These are phyloP conservation scores for Pistacia integerrima DNA, from an alignment of 345 rosid species.

Conservation along the genomic window DNA sequence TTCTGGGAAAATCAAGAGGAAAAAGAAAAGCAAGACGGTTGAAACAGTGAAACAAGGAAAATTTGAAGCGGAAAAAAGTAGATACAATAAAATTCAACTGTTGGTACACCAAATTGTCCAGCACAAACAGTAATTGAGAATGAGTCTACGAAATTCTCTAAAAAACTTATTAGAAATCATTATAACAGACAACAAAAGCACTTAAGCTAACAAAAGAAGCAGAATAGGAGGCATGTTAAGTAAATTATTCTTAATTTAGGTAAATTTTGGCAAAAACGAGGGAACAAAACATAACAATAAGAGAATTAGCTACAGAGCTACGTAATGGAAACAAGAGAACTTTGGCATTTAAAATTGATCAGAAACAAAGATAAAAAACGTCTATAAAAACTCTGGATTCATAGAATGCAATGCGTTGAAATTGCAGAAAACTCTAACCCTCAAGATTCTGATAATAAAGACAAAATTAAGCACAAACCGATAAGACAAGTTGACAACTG, in stretches of 20 bases:
- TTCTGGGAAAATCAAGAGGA: constrained; percentile 4
- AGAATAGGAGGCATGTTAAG: constrained; percentile 11
- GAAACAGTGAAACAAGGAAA: too few relatives aligned
- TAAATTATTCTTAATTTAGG: constrained; percentile 7
- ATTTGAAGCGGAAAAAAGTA: too few relatives aligned
- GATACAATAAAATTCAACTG: neutral
- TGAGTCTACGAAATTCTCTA: neutral
- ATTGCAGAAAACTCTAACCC: neutral
- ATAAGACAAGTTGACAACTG: neutral
- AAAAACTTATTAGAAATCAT: neutral
- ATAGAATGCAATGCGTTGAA: neutral
- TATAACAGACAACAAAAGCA: too few relatives aligned
- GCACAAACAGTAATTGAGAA: neutral
- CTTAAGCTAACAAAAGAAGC: neutral
- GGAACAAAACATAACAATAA: neutral
- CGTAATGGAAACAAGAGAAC: neutral
- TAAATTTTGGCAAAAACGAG: neutral
- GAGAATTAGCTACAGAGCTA: neutral
- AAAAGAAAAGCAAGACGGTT: neutral
- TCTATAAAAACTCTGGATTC: neutral
- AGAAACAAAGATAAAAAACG: neutral
- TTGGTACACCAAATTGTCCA: neutral
- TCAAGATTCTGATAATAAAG: too few relatives aligned
- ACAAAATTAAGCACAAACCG: neutral
- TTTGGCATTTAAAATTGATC: neutral